A percentile compares a stretch with the other conserved stretches of the same genome.
These are phyloP conservation scores for Colletotrichum sublineola DNA, from an alignment of 2,329 filamentous ascomycete species.

Conservation along the genomic window DNA sequence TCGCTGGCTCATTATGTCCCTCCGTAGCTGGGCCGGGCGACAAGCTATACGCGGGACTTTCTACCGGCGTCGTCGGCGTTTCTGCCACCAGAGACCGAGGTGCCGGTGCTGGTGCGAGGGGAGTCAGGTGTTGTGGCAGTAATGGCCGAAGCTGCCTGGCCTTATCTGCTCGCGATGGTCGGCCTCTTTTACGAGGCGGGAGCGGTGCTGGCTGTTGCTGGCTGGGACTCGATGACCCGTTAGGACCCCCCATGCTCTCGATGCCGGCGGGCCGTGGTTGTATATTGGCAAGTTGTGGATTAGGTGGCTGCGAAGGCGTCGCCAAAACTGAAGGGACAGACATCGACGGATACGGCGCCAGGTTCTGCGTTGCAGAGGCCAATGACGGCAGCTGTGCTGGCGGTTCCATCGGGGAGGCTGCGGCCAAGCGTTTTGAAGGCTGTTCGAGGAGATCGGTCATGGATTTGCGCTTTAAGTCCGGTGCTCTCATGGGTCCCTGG, in stretches of 20 bases:
- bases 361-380: slow-evolving; percentile 20
- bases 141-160: slow-evolving; percentile 50
- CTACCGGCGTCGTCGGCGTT: slow-evolving; percentile 32
- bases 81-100: slow-evolving; percentile 18
- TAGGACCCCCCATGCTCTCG: slow-evolving; percentile 7
- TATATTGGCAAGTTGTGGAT: slow-evolving; percentile 42
- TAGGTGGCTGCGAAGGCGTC: slow-evolving; percentile 30
- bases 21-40: slow-evolving; percentile 24
- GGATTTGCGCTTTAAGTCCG: slow-evolving; percentile 53
- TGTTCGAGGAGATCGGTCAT: slow-evolving; percentile 52
- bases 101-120: slow-evolving; percentile 47
- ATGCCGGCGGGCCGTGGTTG: slow-evolving; percentile 39
- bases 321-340: slow-evolving; percentile 22
- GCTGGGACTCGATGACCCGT: slow-evolving; percentile 17
- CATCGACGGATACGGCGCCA: slow-evolving; percentile 25
- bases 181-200: slow-evolving; percentile 58
- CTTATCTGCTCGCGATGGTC: slow-evolving; percentile 61
- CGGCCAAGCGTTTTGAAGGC: slow-evolving; percentile 51
- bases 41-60: slow-evolving; percentile 24
- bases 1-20: slow-evolving; percentile 9
- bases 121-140: slow-evolving; percentile 52
- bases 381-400: slow-evolving; percentile 29
- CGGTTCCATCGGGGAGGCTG: slow-evolving; percentile 28
- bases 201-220: slow-evolving; percentile 28
- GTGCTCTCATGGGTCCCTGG: slow-evolving; percentile 50